phyloP scores from a whole-genome alignment of 768 basidiomycete species.

The Trametes maxima region DNA sequence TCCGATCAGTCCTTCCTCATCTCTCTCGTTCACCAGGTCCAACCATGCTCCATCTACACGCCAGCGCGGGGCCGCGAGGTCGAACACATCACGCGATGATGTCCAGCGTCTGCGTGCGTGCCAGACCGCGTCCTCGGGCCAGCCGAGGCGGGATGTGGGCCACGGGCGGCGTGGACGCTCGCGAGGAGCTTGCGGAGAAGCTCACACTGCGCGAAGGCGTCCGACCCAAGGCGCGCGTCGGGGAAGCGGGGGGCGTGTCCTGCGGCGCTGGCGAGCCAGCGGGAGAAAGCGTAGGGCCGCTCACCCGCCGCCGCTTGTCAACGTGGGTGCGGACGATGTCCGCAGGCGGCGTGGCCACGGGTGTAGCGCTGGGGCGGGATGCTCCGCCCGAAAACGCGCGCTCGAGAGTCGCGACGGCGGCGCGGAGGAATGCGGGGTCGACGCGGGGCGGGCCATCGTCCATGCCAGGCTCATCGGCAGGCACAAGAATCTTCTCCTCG shows the following conservation, averaged over 20 bases:
- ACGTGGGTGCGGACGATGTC: not conserved
- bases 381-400: not conserved
- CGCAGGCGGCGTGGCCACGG: not conserved
- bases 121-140: conserved; percentile 6
- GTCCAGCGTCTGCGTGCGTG: conserved; percentile 12
- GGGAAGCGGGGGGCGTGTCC: conserved; percentile 3
- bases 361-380: not conserved
- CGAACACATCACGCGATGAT: conserved; percentile 1
- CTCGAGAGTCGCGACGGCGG: not conserved
- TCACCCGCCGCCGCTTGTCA: conserved; percentile 14
- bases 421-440: not conserved
- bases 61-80: not conserved
- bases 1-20: not conserved
- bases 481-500: conserved; percentile 31
- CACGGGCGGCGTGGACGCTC: conserved; percentile 5
- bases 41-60: not conserved
- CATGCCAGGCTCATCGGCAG: conserved; percentile 27
- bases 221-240: not conserved
- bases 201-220: conserved; percentile 2
- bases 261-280: not conserved
- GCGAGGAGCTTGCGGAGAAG: not conserved
- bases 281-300: not conserved
- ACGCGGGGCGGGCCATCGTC: conserved; percentile 21
- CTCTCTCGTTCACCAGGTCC: not conserved
- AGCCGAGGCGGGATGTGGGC: not conserved